phyloP scores from a whole-genome alignment of 805 yeast species.

The Candida boidinii region DNA sequence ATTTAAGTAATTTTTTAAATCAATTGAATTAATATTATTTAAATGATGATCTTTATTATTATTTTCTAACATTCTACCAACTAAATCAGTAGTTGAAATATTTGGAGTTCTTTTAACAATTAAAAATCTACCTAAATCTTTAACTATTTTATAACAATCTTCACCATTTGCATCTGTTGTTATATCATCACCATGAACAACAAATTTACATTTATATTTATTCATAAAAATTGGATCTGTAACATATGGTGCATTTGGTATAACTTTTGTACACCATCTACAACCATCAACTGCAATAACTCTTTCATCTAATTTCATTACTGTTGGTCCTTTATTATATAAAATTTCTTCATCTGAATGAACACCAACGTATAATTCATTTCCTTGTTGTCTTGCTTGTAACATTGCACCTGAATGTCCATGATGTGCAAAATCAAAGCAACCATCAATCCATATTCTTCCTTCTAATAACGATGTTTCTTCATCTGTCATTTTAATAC shows the following conservation, averaged over 20 bases:
- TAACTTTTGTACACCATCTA: constrained; percentile 73
- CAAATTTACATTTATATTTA: constrained; percentile 66
- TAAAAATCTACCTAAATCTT: constrained; percentile 75
- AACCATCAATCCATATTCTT: constrained; percentile 93
- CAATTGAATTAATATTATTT: constrained; percentile 20
- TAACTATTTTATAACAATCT: constrained; percentile 82
- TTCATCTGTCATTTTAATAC: neutral
- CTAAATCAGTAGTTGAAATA: constrained; percentile 91
- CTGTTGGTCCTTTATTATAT: constrained; percentile 86
- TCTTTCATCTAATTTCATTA: constrained; percentile 78
- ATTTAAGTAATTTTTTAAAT: constrained; percentile 8
- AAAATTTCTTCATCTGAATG: constrained; percentile 86
- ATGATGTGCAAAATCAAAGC: constrained; percentile 96
- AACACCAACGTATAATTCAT: constrained; percentile 74
- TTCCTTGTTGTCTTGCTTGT: constrained; percentile 83
- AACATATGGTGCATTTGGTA: constrained; percentile 85
- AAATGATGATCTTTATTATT: constrained; percentile 53
- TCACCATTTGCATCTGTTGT: constrained; percentile 94
- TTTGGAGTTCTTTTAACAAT: constrained; percentile 94
- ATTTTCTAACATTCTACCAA: constrained; percentile 77
- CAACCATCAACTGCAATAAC: constrained; percentile 81
- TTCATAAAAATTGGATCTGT: constrained; percentile 81
- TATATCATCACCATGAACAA: constrained; percentile 98
- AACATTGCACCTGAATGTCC: constrained; percentile 92
- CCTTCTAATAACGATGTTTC: constrained; percentile 20